Evolutionary conservation across 768 basidiomycete genomes (phyloP), one percentile per base, ranked within the genome.

Genomic region (Harrya chromipes): DNA sequence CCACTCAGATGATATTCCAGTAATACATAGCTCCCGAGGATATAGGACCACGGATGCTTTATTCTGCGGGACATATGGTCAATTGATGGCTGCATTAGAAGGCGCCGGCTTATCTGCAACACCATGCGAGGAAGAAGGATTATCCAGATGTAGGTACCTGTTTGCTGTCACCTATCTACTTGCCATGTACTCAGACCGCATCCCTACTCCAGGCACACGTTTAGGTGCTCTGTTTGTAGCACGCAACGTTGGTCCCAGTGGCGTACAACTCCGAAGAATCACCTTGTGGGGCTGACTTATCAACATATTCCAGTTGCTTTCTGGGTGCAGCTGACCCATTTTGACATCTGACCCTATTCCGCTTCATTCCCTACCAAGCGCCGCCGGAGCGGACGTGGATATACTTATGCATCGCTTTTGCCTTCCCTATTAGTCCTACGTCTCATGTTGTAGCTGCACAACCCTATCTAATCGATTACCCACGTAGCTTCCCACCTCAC

Each of bases 21-120:
- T 21, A n/a, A n/a, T n/a, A 2, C 57, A 47, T 33, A 34, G 7
- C 2, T n/a, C 23, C 31, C 49, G 54, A 44, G 51, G 52, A 43
- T 43, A 62, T 19, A 59, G 49, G 47, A 53, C 52, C 9, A 17
- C 63, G n/a, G 59, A 63, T 36, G 61, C 71, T 24, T 55, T 75
- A 44, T 75, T 72, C 54, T 66, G 70, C 21, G 74, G 74, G 21
- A 75, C 74, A 17, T 75, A 73, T 54, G 74, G 74, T 10, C 74
- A 75, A 57, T 55, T 75, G 43, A 66, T 68, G 65, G 50, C 58
- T 20, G 74, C 74, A n/a, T 57, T 75, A 37, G 55, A 69, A 42
- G 60, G 50, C 14, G 74, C 70, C 1, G 73, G 74, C 34, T 60
- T 75, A 55, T 62, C 59, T 21, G 60, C 66, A 24, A 59, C 59